Base-by-base conservation (phyloP, 495 filamentous ascomycete species). In the Trichoderma reesei region DNA sequence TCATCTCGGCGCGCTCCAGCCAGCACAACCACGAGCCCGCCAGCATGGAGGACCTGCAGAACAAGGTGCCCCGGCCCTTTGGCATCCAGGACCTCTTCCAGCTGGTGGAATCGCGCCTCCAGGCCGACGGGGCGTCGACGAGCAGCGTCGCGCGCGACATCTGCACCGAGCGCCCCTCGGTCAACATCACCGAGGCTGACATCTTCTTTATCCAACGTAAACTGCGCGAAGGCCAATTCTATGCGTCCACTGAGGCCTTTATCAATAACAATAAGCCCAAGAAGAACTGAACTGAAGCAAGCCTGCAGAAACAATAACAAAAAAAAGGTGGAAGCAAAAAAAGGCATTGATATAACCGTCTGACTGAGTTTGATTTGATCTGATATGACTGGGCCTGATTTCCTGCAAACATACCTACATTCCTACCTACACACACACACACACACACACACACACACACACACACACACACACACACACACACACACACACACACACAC, bases 201-300 rank as follows among this genome's bases (percentile, higher is more conserved):
- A 56, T 56, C 51, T 56, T 56, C 51, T 56, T 56, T 16, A 56
- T 56, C 51, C 51, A 56, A 56, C 51, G 51, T 56, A 56, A 56
- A 56, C 51, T 56, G 31, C 51, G 51, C 26, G 51, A 56, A 56
- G 51, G 51, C 51, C 51, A 56, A 56, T 56, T 56, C 51, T 56
- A 56, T 34, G 51, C 51, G 8, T 34, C 20, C 51, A 56, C 51
- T 16, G 51, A 56, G 8, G 51, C 51, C 26, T 56, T 56, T 34
- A 56, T 56, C 26, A 56, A 56, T 56, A 56, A 34, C 26, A 14
- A 56, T 33, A 56, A 56, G 26, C 51, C 51, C 51, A 56, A 56
- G 51, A 56, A 56, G 31, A 33, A 31, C 26, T 48, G 31, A 33
- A 31, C 26, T 48, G 44, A 48, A 9, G 44, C 26, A 48, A 20